Evolutionary conservation across 305 asterid genomes (phyloP).

Genomic region (Rubia peregrina): DNA sequence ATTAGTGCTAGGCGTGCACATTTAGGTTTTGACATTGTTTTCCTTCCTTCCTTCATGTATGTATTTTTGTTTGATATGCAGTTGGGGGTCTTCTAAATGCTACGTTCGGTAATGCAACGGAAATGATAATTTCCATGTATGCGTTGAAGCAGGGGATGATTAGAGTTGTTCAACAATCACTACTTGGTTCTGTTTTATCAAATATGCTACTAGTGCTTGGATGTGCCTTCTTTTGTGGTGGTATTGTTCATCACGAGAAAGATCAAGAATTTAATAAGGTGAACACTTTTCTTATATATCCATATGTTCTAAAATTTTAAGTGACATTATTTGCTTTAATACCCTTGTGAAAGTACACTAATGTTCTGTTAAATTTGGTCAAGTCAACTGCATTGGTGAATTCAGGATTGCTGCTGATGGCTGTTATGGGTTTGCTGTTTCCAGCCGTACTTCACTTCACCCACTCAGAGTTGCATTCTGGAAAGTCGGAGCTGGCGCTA

Average conservation of each 20-base stretch:
- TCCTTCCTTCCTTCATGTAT: not conserved
- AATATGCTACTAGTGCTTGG: conserved; percentile 98
- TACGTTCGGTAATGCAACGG: conserved; percentile 96
- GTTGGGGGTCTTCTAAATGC: conserved; percentile 98
- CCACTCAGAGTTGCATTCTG: conserved; percentile 79
- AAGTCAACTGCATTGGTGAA: conserved; percentile 86
- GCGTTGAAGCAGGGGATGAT: conserved; percentile 92
- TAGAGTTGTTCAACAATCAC: conserved; percentile 85
- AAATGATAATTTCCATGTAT: conserved; percentile 87
- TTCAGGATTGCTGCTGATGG: conserved; percentile 93
- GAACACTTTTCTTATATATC: conserved; percentile 4
- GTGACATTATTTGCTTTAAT: conserved; percentile 11
- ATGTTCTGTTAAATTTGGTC: conserved; percentile 28
- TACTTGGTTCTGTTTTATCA: conserved; percentile 92
- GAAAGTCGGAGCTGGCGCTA: conserved; percentile 84
- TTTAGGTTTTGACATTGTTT: not conserved
- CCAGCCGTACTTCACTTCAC: conserved; percentile 97
- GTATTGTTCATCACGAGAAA: conserved; percentile 62
- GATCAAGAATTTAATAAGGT: conserved; percentile 88
- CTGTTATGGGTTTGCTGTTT: conserved; percentile 90
- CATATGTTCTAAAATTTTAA: not conserved
- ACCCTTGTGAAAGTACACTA: conserved; percentile 20
- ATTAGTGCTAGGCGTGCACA: not conserved
- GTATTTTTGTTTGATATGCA: conserved; percentile 31
- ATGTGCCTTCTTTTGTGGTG: conserved; percentile 95